Evolutionary conservation across 2,329 filamentous ascomycete genomes (phyloP).

Genomic region (Fusarium siculi): DNA sequence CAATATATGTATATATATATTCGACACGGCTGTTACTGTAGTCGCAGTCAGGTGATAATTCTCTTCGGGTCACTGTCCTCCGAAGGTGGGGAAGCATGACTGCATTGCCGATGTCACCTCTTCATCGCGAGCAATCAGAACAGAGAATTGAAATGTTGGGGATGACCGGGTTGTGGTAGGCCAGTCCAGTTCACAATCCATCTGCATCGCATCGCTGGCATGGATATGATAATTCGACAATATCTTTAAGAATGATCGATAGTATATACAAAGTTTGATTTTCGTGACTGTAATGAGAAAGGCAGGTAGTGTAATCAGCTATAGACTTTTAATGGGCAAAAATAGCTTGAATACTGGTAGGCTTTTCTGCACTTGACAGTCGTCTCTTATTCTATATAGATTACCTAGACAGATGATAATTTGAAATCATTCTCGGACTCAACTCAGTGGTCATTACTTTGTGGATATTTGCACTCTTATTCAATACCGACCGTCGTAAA

Average conservation of each 20-base stretch:
- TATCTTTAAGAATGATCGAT: background rate
- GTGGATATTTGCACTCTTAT: background rate
- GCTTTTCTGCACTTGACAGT: background rate
- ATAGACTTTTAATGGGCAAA: background rate
- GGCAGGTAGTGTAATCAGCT: background rate
- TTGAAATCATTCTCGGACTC: background rate
- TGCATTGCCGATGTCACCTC: background rate
- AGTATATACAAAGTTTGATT: background rate
- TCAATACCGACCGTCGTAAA: too few species aligned
- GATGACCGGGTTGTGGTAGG: background rate
- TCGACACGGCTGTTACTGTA: background rate
- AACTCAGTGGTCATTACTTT: background rate
- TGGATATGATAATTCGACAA: background rate
- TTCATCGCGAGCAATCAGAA: background rate
- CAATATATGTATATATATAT: too few species aligned
- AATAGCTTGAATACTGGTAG: background rate
- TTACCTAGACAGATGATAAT: background rate
- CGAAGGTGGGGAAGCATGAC: slow-evolving; percentile 21
- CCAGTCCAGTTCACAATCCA: background rate
- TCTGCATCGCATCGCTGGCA: background rate
- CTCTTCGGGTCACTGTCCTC: slow-evolving; percentile 14
- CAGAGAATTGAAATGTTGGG: background rate
- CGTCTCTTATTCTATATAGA: background rate
- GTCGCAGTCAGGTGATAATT: slow-evolving; percentile 6
- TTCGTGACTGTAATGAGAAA: background rate